phyloP scores from a whole-genome alignment of 2,329 filamentous ascomycete species.

The Metarhizium album region DNA sequence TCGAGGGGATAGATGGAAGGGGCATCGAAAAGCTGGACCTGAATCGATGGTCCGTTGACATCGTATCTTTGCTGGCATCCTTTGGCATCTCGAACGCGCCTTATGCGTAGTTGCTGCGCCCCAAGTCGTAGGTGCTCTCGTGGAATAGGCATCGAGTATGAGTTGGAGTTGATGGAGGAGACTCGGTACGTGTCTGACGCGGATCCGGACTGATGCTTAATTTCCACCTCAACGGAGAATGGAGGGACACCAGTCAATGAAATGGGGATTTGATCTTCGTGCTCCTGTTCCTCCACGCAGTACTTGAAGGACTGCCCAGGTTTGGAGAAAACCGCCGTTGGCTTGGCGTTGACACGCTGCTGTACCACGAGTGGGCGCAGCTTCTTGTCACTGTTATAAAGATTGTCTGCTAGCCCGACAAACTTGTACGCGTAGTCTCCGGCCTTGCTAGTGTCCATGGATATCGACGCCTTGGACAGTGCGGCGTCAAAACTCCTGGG shows the following conservation, averaged over 20 bases:
- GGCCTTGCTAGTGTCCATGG: conserved; percentile 75
- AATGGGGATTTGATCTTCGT: conserved; percentile 82
- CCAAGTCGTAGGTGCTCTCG: conserved; percentile 76
- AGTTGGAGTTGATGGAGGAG: conserved; percentile 63
- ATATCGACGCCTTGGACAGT: conserved; percentile 63
- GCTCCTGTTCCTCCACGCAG: conserved; percentile 72
- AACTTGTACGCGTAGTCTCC: conserved; percentile 84
- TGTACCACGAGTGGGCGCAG: conserved; percentile 59
- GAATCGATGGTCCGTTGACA: conserved; percentile 61
- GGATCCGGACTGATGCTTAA: conserved; percentile 78
- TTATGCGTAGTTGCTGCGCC: conserved; percentile 80
- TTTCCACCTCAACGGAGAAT: conserved; percentile 83
- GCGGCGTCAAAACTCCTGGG: conserved; percentile 68
- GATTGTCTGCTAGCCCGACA: conserved; percentile 67
- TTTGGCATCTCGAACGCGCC: conserved; percentile 76
- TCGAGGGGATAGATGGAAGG: conserved; percentile 85
- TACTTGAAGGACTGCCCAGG: conserved; percentile 93
- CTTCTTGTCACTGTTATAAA: conserved; percentile 67
- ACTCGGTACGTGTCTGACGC: conserved; percentile 74
- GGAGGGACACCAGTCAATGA: conserved; percentile 73
- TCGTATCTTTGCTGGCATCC: conserved; percentile 77
- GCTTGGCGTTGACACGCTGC: conserved; percentile 76
- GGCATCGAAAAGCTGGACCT: conserved; percentile 86
- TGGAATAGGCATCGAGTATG: conserved; percentile 74
- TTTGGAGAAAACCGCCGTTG: conserved; percentile 69